These are phyloP conservation scores for Tulasnella sp. DNA, from an alignment of 768 basidiomycete species.

Conservation along the genomic window DNA sequence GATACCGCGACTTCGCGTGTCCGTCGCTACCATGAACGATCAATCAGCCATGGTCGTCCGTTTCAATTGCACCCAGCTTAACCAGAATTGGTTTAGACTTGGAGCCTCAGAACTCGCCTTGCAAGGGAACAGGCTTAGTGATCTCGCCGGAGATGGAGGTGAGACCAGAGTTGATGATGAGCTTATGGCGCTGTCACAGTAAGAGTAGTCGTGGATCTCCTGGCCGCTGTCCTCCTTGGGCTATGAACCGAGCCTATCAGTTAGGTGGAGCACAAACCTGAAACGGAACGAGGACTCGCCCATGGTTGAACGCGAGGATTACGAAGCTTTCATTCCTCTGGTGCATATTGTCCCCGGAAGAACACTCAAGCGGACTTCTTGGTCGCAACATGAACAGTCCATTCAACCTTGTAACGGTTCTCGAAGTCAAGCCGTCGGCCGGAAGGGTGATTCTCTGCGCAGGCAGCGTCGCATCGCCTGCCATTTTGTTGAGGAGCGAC, in stretches of 20 bases:
- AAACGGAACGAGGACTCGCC: no score
- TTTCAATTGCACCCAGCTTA: constrained; percentile 26
- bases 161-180: background rate
- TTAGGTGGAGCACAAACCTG: no score
- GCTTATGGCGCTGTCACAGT: constrained; percentile 1
- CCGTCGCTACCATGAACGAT: constrained; percentile 32
- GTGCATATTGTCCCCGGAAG: constrained; percentile 23
- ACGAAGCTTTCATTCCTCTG: constrained; percentile 23
- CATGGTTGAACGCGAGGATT: constrained; percentile 29
- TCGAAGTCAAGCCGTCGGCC: constrained; percentile 26
- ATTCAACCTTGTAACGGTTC: constrained; percentile 26
- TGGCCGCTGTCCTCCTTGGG: background rate
- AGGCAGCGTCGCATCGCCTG: no score
- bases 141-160: constrained; percentile 5
- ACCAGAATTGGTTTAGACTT: constrained; percentile 18
- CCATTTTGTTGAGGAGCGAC: no score
- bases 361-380: constrained; percentile 28
- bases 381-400: constrained; percentile 34
- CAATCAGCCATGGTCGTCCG: constrained; percentile 30
- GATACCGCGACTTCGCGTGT: constrained; percentile 23
- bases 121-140: constrained; percentile 18
- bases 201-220: background rate
- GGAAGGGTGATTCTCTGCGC: no score
- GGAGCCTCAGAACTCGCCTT: constrained; percentile 26
- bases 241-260: no score